Base-by-base conservation (phyloP, 208 protist genomes). In the Trypanosoma grayi region DNA sequence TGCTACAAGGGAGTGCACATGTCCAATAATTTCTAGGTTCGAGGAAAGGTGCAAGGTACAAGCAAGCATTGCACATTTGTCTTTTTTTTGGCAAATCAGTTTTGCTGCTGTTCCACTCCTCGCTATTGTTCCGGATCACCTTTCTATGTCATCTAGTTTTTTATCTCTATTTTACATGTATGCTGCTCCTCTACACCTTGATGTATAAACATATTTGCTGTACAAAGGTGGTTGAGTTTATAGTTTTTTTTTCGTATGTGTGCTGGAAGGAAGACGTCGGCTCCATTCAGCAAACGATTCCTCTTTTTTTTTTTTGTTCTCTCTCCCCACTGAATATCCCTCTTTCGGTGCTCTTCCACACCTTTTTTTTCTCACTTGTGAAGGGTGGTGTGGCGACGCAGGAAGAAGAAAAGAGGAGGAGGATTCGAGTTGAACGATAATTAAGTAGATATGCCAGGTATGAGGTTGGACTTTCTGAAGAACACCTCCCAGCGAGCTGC, bases 401-500 rank as follows among this genome's bases (percentile, higher is more conserved):
- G 9, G 40, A 40, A 61, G 30, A 2, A 63, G 20, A n/a, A 27
- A 34, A 52, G 33, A 53, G 18, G 30, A 31, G 20, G 16, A 45
- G 22, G 37, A 4, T 31, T 33, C 27, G 3, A 45, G 9, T 46
- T 7, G 34, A 31, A 56, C 11, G 46, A 24, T 58, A 36, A 6
- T 13, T 25, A 52, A 61, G 27, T 6, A 13, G n/a, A n/a, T n/a
- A 77, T 75, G 69, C 83, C 82, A n/a, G 70, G 74, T 11, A 84
- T 96, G 85, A 77, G 79, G 25, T 61, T 96, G 22, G 75, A 96
- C 40, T 96, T 96, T 73, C 63, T 96, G 28, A 88, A 89, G 46
- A 96, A 93, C 72, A 57, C 83, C 27, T 68, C 81, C n/a, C 90
- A 96, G 76, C 82, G 90, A 10, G 34, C 83, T 24, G 90, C 90